Conservation (phyloP, 2,329 filamentous ascomycete species). For the Sclerotinia glacialis region DNA sequence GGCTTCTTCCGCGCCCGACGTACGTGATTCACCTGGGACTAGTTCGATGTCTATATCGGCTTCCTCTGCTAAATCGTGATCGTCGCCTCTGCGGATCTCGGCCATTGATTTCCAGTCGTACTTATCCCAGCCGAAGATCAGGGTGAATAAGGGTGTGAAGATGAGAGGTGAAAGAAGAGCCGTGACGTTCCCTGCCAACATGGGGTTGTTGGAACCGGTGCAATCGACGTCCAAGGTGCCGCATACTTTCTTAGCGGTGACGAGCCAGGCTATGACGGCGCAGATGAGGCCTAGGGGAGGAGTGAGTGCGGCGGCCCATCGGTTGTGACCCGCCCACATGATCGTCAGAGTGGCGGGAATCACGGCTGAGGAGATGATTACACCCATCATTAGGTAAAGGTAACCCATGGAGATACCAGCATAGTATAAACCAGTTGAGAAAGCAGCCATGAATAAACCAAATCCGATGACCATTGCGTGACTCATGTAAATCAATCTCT, state of each 20-base stretch:
- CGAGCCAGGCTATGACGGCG: conserved; percentile 73
- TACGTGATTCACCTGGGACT: conserved; percentile 49
- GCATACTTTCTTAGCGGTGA: conserved; percentile 68
- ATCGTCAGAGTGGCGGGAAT: conserved; percentile 78
- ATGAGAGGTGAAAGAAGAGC: conserved; percentile 74
- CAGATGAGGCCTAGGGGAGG: conserved; percentile 67
- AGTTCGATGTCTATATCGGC: conserved; percentile 65
- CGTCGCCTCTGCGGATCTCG: conserved; percentile 73
- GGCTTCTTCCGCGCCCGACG: conserved; percentile 43
- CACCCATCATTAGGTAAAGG: conserved; percentile 86
- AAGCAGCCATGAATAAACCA: conserved; percentile 71
- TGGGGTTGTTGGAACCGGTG: conserved; percentile 82
- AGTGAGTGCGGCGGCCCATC: conserved; percentile 66
- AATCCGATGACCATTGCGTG: conserved; percentile 73
- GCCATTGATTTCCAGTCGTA: conserved; percentile 89
- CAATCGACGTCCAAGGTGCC: conserved; percentile 67
- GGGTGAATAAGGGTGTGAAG: conserved; percentile 73
- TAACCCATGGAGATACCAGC: conserved; percentile 80
- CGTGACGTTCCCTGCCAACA: conserved; percentile 83
- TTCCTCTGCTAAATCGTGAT: conserved; percentile 64
- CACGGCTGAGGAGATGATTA: conserved; percentile 82
- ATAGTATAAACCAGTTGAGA: conserved; percentile 66
- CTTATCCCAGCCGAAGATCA: conserved; percentile 60
- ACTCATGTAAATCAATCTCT: conserved; percentile 74
- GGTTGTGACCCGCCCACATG: conserved; percentile 77